Evolutionary conservation across 2,329 filamentous ascomycete genomes (phyloP), one percentile per base, ranked within the genome.

Genomic region (Cryphonectria radicalis): DNA sequence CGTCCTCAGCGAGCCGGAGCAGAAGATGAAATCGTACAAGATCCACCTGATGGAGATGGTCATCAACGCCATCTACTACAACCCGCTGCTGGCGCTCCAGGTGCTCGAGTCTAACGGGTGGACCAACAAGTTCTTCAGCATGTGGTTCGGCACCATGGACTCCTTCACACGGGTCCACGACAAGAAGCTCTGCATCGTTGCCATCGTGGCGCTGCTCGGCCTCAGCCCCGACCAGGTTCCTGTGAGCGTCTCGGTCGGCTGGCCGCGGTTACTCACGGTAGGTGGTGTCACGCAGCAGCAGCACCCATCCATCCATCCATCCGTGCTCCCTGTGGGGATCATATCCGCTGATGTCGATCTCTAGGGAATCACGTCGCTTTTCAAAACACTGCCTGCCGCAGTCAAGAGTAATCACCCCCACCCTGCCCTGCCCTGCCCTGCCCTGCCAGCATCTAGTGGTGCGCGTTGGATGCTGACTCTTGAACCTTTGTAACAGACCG

Each of bases 11-110:
- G 90, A 88, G 66, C 67, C 59, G 35, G 88, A 92, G 60, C 93
- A 97, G 75, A 95, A 94, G 82, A 91, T 97, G 76, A 98, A 97
- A 86, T 95, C 93, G 3, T 97, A 98, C 81, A 92, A 93, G 77
- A 95, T 98, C 69, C 95, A 99, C 80, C 84, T 99, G 62, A 97
- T 99, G 93, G 96, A 99, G 84, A 97, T 99, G 91, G 91, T 99
- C 71, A 97, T 99, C 85, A 98, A 98, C 82, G 91, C 93, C 69
- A 94, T 98, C 77, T 97, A 98, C 86, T 99, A 99, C 86, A 98
- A 97, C 84, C 95, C 96, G 1, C 83, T 92, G 62, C 86, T 98
- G 72, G 89, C 94, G 35, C 88, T 99, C 32, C 91, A 94, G 73
- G 90, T 97, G 53, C 88, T 99, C n/a, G 96, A 99, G 83, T 84